Evolutionary conservation across 2,329 filamentous ascomycete species (phyloP), one percentile per base, ranked within the genome.

Genomic region (Nannizziopsis barbatae): DNA sequence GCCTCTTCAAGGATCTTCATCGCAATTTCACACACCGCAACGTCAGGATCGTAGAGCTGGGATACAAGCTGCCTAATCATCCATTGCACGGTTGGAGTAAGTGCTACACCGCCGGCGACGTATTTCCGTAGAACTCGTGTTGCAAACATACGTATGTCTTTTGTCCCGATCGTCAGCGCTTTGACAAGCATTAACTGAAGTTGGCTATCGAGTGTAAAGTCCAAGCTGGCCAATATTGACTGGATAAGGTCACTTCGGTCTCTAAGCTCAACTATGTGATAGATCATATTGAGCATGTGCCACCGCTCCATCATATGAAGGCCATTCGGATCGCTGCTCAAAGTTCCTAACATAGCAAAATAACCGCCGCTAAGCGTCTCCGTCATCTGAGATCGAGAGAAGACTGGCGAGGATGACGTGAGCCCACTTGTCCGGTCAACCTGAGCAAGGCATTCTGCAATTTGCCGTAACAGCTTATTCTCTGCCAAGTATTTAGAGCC

Each of bases 271-370:
- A 95, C 78, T 52, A 98, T 95, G 65, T 96, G 92, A 63, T 98
- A 98, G 75, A 96, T 93, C 87, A 98, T 98, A 66, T 96, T 96
- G 69, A 95, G 89, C 75, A 98, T 93, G 58, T 88, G 86, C 90
- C 92, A 96, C 58, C 87, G 76, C 63, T 96, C 90, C 61, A 98
- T 78, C 69, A 98, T 90, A 52, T 84, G 80, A 18, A 96, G 74
- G 0, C 92, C 92, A 57, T 83, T 86, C 0, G 77, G 71, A 58
- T 95, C 87, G 46, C 83, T 83, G 57, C 84, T 96, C 50, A 98
- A 69, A 9, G 86, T 81, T 6, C 92, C 93, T 1, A 98, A 71
- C 73, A 98, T 86, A 11, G 88, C 80, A 64, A 98, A 95, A 65
- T 98, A 98, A 9, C 93, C 93, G 12, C 85, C 83, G 53, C 86